These are phyloP conservation scores for Ceratocystis variospora DNA, from an alignment of 2,329 filamentous ascomycete genomes.

Conservation along the genomic window DNA sequence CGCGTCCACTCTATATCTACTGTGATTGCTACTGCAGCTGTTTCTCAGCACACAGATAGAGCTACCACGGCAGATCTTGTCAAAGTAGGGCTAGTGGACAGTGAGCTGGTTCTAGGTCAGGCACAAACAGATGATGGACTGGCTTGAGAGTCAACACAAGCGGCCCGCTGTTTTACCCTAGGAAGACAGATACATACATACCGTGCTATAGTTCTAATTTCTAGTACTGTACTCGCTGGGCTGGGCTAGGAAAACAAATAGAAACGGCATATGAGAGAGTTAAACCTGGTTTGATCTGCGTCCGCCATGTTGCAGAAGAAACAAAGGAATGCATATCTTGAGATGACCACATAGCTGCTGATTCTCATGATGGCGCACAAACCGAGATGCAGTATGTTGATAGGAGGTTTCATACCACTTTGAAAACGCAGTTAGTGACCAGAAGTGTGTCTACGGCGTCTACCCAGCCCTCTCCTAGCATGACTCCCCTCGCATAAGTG, in stretches of 20 bases:
- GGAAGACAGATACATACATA: background rate
- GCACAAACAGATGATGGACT: background rate
- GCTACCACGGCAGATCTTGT: background rate
- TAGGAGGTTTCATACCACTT: background rate
- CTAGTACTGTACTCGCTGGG: background rate
- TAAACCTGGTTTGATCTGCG: background rate
- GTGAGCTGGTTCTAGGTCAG: background rate
- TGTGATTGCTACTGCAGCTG: background rate
- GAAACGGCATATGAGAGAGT: background rate
- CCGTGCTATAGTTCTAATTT: background rate
- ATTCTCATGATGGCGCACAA: background rate
- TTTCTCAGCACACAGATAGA: background rate
- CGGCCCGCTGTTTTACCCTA: slow-evolving; percentile 1
- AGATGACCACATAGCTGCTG: background rate
- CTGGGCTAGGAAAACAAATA: background rate
- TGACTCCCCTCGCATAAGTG: background rate
- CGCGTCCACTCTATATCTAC: background rate
- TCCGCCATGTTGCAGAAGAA: background rate
- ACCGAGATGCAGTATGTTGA: background rate
- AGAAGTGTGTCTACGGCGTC: too few relatives aligned
- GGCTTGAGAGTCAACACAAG: background rate
- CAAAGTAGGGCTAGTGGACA: background rate
- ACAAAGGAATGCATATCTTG: background rate
- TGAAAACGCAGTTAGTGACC: too few relatives aligned
- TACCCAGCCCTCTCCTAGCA: background rate